Base-by-base conservation (phyloP, 176 grass and related monocot species). In the Phoenix roebelenii region DNA sequence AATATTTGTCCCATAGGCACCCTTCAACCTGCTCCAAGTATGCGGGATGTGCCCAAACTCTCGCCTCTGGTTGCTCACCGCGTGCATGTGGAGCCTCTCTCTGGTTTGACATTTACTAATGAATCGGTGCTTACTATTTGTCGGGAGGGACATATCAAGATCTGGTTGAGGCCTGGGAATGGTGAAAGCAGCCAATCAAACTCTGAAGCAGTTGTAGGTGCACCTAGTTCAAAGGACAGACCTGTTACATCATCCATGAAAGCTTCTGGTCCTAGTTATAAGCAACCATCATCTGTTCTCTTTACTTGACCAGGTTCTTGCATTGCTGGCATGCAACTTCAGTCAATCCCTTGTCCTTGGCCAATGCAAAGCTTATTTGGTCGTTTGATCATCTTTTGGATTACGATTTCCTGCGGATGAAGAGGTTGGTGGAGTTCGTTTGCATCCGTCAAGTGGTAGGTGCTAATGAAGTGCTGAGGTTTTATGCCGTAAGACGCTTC, bases 41-140 rank as follows among this genome's bases (percentile, higher is more conserved):
- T 93, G 79, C 70, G 74, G 57, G 76, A 98, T 26, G 79, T 98
- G 55, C 82, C 82, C n/a, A 98, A 98, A 76, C 79, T 98, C 66
- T 88, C 88, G 7, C 88, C 88, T 65, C 76, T 89, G 4, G 71
- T 93, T 49, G 81, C 84, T 16, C 88, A 98, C 58, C 64, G 85
- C 48, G 88, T 83, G 23, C 79, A 88, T 49, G 76, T 76, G 17
- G 85, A 93, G 22, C 94, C 88, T 25, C 82, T 98, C 15, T 85
- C 82, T 17, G 79, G 85, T 5, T 35, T 98, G 74, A 81, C 79
- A 69, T 93, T 93, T 69, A 89, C 85, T 60, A 89, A 68, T 22
- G 85, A 89, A 68, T 92, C 81, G 14, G 69, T 93, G 50, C 55
- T 93, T 49, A 93, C 88, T 19, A 70, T 89, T 58, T 93, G 87